Evolutionary conservation across 176 grass and related monocot species (phyloP).

Genomic region (Puccinellia tenuiflora): DNA sequence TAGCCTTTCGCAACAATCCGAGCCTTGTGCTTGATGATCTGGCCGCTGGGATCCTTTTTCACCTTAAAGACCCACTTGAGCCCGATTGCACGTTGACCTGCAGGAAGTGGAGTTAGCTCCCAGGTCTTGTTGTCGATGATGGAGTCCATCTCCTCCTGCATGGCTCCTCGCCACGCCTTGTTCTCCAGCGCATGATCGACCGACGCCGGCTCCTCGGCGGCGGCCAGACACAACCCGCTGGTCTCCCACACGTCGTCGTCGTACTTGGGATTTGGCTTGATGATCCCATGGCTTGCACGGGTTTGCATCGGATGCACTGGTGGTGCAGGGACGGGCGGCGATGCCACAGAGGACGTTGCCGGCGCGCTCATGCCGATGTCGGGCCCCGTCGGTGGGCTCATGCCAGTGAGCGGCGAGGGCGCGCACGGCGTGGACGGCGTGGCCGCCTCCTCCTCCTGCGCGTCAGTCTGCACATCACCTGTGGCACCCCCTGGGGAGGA

Average conservation of each 20-base stretch:
- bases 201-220: neutral
- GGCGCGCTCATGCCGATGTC: too few relatives aligned
- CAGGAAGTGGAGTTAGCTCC: neutral
- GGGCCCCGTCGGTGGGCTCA: too few relatives aligned
- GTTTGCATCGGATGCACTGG: neutral
- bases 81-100: neutral
- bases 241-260: neutral
- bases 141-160: neutral
- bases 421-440: neutral
- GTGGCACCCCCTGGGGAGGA: too few relatives aligned
- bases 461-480: too few relatives aligned
- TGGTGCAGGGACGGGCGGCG: too few relatives aligned
- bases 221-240: neutral
- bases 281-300: neutral
- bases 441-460: too few relatives aligned
- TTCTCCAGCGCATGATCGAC: neutral
- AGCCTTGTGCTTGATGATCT: neutral
- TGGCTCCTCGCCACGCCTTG: neutral
- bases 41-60: neutral
- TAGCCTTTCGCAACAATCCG: too few relatives aligned
- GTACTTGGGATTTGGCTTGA: neutral
- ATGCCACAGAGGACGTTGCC: too few relatives aligned
- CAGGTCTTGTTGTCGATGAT: neutral
- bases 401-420: too few relatives aligned
- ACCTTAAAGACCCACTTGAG: neutral